A percentile compares a stretch with the other conserved stretches of the same genome.
phyloP scores from a whole-genome alignment of 192 early-diverging fungal species.

The Coemansia biformis region DNA sequence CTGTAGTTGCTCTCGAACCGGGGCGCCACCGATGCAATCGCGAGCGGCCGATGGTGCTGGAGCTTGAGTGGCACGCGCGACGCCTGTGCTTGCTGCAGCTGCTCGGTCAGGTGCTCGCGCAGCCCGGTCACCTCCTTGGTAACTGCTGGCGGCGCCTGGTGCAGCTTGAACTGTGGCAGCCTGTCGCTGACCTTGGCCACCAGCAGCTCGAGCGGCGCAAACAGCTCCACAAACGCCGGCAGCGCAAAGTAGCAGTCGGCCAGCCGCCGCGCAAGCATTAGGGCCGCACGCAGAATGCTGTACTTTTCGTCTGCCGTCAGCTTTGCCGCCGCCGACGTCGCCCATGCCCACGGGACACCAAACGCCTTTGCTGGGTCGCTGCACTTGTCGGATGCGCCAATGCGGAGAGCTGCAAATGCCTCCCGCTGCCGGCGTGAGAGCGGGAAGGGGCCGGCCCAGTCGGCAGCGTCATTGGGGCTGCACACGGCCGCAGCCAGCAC shows the following conservation, averaged over 20 bases:
- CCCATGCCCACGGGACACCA: conserved; percentile 36
- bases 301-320: conserved; percentile 18
- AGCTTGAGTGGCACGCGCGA: conserved; percentile 67
- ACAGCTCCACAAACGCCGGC: conserved; percentile 62
- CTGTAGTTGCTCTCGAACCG: conserved; percentile 91
- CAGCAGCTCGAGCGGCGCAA: conserved; percentile 30
- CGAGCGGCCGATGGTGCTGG: conserved; percentile 80
- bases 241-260: conserved; percentile 54
- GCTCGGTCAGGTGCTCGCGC: conserved; percentile 47
- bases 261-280: conserved; percentile 15
- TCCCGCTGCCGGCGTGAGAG: conserved; percentile 28
- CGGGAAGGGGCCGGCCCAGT: conserved; percentile 29
- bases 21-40: conserved; percentile 81
- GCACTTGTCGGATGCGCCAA: conserved; percentile 10
- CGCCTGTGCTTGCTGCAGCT: conserved; percentile 50
- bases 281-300: conserved; percentile 18
- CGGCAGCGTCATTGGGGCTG: conserved; percentile 3
- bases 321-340: neutral
- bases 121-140: conserved; percentile 6
- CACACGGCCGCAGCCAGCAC: conserved; percentile 31
- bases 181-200: conserved; percentile 21
- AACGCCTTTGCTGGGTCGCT: neutral
- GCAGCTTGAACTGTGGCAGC: conserved; percentile 23
- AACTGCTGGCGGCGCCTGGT: conserved; percentile 20
- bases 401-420: conserved; percentile 10